Conservation (phyloP, 1,284 basidiomycete species). For the Tylopilus orsonianus region DNA sequence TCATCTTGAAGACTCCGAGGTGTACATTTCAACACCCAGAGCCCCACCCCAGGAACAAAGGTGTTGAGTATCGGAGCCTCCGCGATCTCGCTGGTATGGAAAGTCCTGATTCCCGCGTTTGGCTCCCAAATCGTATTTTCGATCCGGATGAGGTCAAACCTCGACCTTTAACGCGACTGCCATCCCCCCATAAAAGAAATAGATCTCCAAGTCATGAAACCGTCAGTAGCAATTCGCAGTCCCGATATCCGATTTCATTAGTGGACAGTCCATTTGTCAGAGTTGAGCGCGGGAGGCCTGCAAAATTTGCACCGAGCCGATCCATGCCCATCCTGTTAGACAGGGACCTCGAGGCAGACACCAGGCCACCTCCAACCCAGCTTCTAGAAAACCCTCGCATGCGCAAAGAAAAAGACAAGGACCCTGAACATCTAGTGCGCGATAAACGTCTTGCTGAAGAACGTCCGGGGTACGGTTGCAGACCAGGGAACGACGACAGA, state of each 20-base stretch:
- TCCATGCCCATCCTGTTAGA: slow-evolving; percentile 24
- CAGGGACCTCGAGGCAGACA: not conserved
- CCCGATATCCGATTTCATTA: not conserved
- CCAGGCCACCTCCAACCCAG: not conserved
- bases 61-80: slow-evolving; percentile 26
- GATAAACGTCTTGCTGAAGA: slow-evolving; percentile 4
- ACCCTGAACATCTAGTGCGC: not conserved
- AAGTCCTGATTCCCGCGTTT: slow-evolving; percentile 29
- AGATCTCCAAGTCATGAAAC: not conserved
- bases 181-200: slow-evolving; percentile 22
- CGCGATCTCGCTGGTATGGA: slow-evolving; percentile 16
- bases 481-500: slow-evolving; percentile 9
- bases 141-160: slow-evolving; percentile 30
- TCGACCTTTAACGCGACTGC: slow-evolving; percentile 19
- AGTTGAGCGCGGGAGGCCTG: slow-evolving; percentile 22
- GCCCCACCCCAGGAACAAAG: slow-evolving; percentile 9
- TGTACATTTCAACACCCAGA: slow-evolving; percentile 11
- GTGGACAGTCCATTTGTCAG: slow-evolving; percentile 22
- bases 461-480: not conserved
- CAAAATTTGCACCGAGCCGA: slow-evolving; percentile 18
- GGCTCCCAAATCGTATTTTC: slow-evolving; percentile 30
- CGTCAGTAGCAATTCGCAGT: not conserved
- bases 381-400: not conserved
- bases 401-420: slow-evolving; percentile 5
- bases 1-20: slow-evolving; percentile 6